A percentile compares a stretch with the other conserved stretches of the same genome.
These are phyloP conservation scores for Xerocomellus dryophilus DNA, from an alignment of 768 basidiomycete species.

Conservation along the genomic window DNA sequence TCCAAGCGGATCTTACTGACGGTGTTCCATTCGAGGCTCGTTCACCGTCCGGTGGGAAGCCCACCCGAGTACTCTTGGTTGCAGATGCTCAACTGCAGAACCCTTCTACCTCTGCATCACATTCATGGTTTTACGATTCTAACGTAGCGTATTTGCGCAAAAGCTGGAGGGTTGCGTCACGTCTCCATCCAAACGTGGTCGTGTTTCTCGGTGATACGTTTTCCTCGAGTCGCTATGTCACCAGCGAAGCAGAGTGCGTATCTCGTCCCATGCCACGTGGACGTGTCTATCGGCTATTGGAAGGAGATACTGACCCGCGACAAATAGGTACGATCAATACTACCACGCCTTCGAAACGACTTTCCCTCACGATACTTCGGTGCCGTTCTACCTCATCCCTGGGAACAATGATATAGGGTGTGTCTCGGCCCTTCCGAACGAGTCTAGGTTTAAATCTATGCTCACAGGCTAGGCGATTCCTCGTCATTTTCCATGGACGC, in stretches of 20 bases:
- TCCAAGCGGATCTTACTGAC: constrained; percentile 4
- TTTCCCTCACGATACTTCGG: constrained; percentile 44
- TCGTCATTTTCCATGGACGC: constrained; percentile 50
- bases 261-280: constrained; percentile 29
- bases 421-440: constrained; percentile 17
- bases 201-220: constrained; percentile 79
- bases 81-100: constrained; percentile 64
- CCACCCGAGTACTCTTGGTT: constrained; percentile 62
- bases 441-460: neutral
- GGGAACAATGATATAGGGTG: constrained; percentile 84
- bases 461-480: constrained; percentile 52
- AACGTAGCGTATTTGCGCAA: constrained; percentile 62
- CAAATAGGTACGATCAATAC: constrained; percentile 58
- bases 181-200: constrained; percentile 59
- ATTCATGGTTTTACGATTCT: constrained; percentile 44
- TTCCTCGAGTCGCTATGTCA: constrained; percentile 55
- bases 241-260: constrained; percentile 53
- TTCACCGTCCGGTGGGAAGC: constrained; percentile 15
- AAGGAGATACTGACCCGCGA: neutral
- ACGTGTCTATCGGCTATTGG: neutral
- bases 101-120: constrained; percentile 30
- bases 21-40: constrained; percentile 8
- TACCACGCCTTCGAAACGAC: constrained; percentile 58
- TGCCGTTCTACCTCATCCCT: constrained; percentile 56
- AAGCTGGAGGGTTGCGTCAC: constrained; percentile 62